Percentiles rank a stretch among this genome's conserved stretches.
phyloP scores from a whole-genome alignment of 2,329 filamentous ascomycete species.

The Alternaria rosae region DNA sequence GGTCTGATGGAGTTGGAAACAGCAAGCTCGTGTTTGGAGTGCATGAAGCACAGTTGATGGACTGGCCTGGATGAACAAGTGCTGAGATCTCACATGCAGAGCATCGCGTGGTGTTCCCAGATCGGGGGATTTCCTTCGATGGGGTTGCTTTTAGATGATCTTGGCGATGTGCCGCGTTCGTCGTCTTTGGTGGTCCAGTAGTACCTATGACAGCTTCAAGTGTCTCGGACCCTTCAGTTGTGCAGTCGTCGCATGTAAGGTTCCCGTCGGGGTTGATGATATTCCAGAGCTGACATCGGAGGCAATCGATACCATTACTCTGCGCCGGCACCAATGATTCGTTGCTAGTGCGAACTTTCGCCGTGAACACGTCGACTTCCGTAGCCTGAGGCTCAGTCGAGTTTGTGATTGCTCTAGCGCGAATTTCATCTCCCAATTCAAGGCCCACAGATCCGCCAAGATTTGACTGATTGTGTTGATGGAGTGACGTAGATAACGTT shows the following conservation, averaged over 20 bases:
- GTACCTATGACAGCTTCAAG: background rate
- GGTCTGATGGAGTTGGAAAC: slow-evolving; percentile 18
- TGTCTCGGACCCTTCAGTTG: slow-evolving; percentile 5
- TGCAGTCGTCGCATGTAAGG: slow-evolving; percentile 34
- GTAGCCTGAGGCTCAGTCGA: slow-evolving; percentile 29
- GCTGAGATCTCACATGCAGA: slow-evolving; percentile 33
- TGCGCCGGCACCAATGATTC: slow-evolving; percentile 17
- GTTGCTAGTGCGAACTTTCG: slow-evolving; percentile 16
- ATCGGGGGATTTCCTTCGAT: background rate
- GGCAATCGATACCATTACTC: slow-evolving; percentile 16
- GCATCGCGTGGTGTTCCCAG: slow-evolving; percentile 17
- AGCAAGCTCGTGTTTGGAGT: slow-evolving; percentile 8
- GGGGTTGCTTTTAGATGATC: background rate
- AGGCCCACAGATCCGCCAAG: slow-evolving; percentile 17
- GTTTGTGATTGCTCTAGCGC: slow-evolving; percentile 10
- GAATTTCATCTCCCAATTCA: slow-evolving; percentile 17
- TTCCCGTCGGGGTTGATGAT: slow-evolving; percentile 31
- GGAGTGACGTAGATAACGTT: background rate
- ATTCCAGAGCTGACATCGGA: slow-evolving; percentile 35
- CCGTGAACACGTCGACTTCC: slow-evolving; percentile 31
- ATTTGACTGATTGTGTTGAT: slow-evolving; percentile 6
- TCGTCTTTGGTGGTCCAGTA: background rate
- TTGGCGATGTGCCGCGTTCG: background rate
- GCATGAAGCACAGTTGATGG: slow-evolving; percentile 25
- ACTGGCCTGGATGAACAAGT: slow-evolving; percentile 19